phyloP scores from a whole-genome alignment of 2,329 filamentous ascomycete genomes.

The Nigrospora osmanthi region DNA sequence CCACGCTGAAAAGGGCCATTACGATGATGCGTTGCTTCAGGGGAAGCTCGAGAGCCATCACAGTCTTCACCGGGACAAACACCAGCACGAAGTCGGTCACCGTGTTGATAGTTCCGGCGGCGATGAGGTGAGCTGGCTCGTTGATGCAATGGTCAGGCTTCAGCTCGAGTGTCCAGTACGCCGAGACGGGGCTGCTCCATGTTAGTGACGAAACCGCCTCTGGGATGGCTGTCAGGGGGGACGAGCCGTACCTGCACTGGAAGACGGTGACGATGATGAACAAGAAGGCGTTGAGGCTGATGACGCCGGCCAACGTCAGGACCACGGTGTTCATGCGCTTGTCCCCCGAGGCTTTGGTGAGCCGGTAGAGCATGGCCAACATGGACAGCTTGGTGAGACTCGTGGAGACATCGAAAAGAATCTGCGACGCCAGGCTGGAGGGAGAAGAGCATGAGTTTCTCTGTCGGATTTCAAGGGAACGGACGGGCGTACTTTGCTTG shows the following conservation, averaged over 20 bases:
- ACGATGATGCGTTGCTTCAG: slow-evolving; percentile 36
- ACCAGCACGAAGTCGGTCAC: slow-evolving; percentile 50
- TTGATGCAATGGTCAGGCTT: slow-evolving; percentile 33
- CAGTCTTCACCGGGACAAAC: slow-evolving; percentile 38
- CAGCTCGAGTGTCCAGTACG: slow-evolving; percentile 27
- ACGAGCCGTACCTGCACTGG: slow-evolving; percentile 26
- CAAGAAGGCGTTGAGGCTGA: slow-evolving; percentile 21
- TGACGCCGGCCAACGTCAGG: slow-evolving; percentile 17
- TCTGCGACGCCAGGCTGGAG: slow-evolving; percentile 20
- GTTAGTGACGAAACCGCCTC: too few species aligned
- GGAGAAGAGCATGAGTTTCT: not conserved
- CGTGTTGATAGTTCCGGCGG: slow-evolving; percentile 51
- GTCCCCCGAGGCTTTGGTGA: slow-evolving; percentile 21
- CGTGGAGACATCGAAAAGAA: slow-evolving; percentile 29
- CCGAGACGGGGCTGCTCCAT: slow-evolving; percentile 23
- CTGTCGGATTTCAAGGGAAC: not conserved
- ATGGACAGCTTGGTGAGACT: slow-evolving; percentile 32
- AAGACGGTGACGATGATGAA: slow-evolving; percentile 27
- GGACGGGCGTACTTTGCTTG: slow-evolving; percentile 15
- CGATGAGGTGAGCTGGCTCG: slow-evolving; percentile 41
- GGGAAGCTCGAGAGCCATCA: slow-evolving; percentile 36
- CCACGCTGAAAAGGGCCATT: slow-evolving; percentile 38
- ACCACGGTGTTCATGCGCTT: slow-evolving; percentile 21
- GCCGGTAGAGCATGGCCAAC: slow-evolving; percentile 27
- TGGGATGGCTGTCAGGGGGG: too few species aligned